Evolutionary conservation across 179 eudicot genomes (phyloP).

Genomic region (Amaranthus tricolor): DNA sequence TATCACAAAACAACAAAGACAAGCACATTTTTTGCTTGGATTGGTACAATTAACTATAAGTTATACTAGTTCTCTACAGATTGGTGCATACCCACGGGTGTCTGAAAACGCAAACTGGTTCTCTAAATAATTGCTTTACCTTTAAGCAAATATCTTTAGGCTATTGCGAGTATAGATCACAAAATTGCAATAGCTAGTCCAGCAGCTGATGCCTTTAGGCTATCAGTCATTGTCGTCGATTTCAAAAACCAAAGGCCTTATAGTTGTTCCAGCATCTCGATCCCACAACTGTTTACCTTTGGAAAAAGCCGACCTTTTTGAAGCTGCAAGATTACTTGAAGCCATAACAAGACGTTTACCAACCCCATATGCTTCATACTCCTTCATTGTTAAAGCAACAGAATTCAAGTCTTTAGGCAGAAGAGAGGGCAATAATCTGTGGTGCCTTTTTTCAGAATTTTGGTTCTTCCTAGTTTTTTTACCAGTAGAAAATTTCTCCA

Average conservation of each 20-base stretch:
- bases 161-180: conserved; percentile 7
- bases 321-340: conserved; percentile 37
- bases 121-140: not conserved
- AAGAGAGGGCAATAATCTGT: conserved; percentile 14
- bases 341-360: conserved; percentile 57
- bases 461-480: conserved; percentile 5
- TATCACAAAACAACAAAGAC: not conserved
- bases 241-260: conserved; percentile 51
- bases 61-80: not conserved
- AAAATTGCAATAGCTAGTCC: conserved; percentile 6
- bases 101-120: not conserved
- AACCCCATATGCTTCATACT: conserved; percentile 37
- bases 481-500: conserved; percentile 3
- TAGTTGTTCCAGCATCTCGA: conserved; percentile 25
- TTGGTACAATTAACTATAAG: not conserved
- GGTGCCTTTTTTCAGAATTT: conserved; percentile 24
- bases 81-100: not conserved
- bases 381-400: conserved; percentile 17
- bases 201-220: not conserved
- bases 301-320: conserved; percentile 23
- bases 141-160: not conserved
- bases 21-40: conserved; percentile 1
- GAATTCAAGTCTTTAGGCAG: conserved; percentile 15
- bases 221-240: conserved; percentile 41
- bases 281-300: conserved; percentile 23